A percentile compares a stretch with the other conserved stretches of the same genome.
Evolutionary conservation across 345 rosid species (phyloP).

Genomic region (Lepidium sativum): DNA sequence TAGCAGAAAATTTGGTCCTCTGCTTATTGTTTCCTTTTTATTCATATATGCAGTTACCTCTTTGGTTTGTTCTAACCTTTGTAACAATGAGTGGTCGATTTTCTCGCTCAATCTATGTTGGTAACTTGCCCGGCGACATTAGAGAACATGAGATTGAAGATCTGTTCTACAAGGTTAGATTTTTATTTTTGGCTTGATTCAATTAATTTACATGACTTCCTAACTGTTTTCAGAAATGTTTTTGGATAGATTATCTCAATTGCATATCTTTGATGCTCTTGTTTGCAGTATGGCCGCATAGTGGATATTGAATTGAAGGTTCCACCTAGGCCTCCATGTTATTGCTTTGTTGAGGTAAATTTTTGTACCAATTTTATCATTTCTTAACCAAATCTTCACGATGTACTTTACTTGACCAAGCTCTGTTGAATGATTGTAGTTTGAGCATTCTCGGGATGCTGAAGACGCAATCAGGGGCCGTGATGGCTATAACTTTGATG

Average conservation of each 20-base stretch:
- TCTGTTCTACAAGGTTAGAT: conserved; percentile 82
- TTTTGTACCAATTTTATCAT: background rate
- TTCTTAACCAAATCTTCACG: background rate
- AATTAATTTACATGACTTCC: background rate
- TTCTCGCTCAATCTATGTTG: conserved; percentile 96
- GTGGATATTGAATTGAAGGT: conserved; percentile 89
- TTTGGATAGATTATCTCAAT: background rate
- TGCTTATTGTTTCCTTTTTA: conserved; percentile 2
- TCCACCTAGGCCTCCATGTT: conserved; percentile 94
- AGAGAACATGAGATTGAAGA: conserved; percentile 87
- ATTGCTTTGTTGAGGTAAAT: conserved; percentile 90
- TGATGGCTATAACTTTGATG: conserved; percentile 80
- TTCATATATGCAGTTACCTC: conserved; percentile 17
- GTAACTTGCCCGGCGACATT: conserved; percentile 88
- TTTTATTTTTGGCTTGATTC: background rate
- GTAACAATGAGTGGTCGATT: conserved; percentile 85
- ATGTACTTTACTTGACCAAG: background rate
- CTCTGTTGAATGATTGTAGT: conserved; percentile 30
- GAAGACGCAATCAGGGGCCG: conserved; percentile 80
- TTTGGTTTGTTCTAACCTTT: conserved; percentile 8
- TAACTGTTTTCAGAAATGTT: background rate
- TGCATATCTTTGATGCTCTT: background rate
- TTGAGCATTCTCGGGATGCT: conserved; percentile 58
- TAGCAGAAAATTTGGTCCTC: conserved; percentile 12
- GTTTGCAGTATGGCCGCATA: conserved; percentile 73